A percentile compares a stretch with the other conserved stretches of the same genome.
phyloP scores from a whole-genome alignment of 805 yeast genomes.

The Jamesozyma spencerorum region DNA sequence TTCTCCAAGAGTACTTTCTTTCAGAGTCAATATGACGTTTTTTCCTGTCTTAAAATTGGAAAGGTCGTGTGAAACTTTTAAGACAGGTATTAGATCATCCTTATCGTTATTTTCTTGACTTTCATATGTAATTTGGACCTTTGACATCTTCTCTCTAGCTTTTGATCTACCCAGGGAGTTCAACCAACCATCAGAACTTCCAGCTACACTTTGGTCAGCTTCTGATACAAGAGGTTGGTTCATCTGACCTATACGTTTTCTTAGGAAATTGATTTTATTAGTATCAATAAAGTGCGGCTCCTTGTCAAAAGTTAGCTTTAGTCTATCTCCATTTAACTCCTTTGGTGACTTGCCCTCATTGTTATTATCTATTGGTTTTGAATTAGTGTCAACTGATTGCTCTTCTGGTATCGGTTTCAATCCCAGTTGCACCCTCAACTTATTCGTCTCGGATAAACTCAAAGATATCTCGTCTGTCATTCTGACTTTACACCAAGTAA shows the following conservation, averaged over 20 bases:
- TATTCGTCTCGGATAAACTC: conserved; percentile 38
- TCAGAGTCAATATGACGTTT: conserved; percentile 46
- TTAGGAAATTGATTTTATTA: conserved; percentile 13
- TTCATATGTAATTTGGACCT: background rate
- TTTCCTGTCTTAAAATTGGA: conserved; percentile 31
- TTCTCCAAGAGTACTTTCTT: conserved; percentile 33
- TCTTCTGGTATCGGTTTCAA: conserved; percentile 30
- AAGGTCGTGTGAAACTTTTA: conserved; percentile 45
- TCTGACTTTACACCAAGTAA: too few species aligned
- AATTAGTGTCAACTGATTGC: too few species aligned
- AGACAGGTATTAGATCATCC: conserved; percentile 23
- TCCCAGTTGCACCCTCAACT: conserved; percentile 33
- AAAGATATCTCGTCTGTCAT: conserved; percentile 22
- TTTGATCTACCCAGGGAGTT: conserved; percentile 11
- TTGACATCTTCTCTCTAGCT: conserved; percentile 1
- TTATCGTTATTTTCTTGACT: conserved; percentile 21
- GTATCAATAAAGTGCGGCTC: conserved; percentile 6
- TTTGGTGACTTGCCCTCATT: too few species aligned
- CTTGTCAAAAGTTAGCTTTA: background rate
- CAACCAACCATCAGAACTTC: conserved; percentile 18
- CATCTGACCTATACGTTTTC: conserved; percentile 12
- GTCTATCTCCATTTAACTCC: conserved; percentile 2
- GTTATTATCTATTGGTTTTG: too few species aligned
- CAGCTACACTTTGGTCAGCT: conserved; percentile 3
- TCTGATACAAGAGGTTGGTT: background rate